These are phyloP conservation scores for Trichoderma erinaceum DNA, from an alignment of 495 filamentous ascomycete species.

Conservation along the genomic window DNA sequence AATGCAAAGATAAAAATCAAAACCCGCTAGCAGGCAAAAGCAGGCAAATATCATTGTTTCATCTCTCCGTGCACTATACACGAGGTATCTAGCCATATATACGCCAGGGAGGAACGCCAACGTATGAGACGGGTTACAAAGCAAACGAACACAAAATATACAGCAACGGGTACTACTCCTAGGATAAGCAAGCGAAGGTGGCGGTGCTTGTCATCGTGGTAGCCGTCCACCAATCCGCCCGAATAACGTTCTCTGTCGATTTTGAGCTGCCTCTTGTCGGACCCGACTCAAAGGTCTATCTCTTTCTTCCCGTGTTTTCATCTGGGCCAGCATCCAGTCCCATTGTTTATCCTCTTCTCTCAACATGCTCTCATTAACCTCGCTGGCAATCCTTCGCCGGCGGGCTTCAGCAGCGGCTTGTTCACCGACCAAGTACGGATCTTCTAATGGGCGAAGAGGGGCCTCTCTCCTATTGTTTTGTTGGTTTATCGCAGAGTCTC, in stretches of 20 bases:
- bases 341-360: slow-evolving; percentile 41
- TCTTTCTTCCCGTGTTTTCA: slow-evolving; percentile 41
- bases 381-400: slow-evolving; percentile 38
- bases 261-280: slow-evolving; percentile 30
- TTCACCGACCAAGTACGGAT: slow-evolving; percentile 49
- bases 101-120: too few relatives aligned
- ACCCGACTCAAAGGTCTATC: slow-evolving; percentile 43
- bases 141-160: neutral
- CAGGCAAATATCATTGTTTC: neutral
- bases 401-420: slow-evolving; percentile 40
- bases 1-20: neutral
- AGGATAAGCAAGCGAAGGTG: neutral
- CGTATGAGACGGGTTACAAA: too few relatives aligned
- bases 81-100: neutral
- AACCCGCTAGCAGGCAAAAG: neutral
- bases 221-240: slow-evolving; percentile 29
- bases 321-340: slow-evolving; percentile 46
- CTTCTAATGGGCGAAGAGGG: slow-evolving; percentile 40
- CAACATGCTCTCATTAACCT: slow-evolving; percentile 41
- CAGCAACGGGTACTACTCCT: neutral
- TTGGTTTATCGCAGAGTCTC: slow-evolving; percentile 20
- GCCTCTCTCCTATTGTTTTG: neutral
- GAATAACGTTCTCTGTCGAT: slow-evolving; percentile 25
- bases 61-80: neutral
- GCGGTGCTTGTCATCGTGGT: neutral